A percentile compares a stretch with the other conserved stretches of the same genome.
These are phyloP conservation scores for Lactarius tabidus DNA, from an alignment of 768 basidiomycete genomes.

Conservation along the genomic window DNA sequence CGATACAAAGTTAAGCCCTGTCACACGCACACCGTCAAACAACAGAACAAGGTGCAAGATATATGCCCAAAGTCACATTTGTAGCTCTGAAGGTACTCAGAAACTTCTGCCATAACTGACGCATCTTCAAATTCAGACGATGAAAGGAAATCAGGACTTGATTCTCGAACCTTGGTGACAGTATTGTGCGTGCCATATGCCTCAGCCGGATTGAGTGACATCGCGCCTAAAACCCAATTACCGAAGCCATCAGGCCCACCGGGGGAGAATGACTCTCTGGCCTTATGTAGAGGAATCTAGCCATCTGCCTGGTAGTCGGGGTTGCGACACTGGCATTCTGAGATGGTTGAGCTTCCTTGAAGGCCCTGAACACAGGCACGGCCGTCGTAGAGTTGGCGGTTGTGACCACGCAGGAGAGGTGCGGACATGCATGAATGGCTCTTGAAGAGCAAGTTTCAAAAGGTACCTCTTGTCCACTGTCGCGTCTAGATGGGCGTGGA, in stretches of 20 bases:
- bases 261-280: constrained; percentile 52
- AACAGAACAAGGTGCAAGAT: not conserved
- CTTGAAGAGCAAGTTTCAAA: constrained; percentile 49
- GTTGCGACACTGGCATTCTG: constrained; percentile 36
- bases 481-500: constrained; percentile 75
- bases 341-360: constrained; percentile 36
- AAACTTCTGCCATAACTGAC: constrained; percentile 77
- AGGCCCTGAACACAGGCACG: constrained; percentile 51
- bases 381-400: constrained; percentile 39
- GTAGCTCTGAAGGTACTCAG: constrained; percentile 48
- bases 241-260: constrained; percentile 71
- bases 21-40: not conserved
- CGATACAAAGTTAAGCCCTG: constrained; percentile 42
- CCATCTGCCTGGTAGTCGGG: constrained; percentile 39
- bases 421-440: constrained; percentile 60
- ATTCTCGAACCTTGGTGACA: constrained; percentile 47
- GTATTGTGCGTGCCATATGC: constrained; percentile 74
- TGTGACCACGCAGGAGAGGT: constrained; percentile 39
- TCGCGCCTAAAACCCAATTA: constrained; percentile 52
- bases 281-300: constrained; percentile 56
- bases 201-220: constrained; percentile 69
- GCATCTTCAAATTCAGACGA: not conserved
- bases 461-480: constrained; percentile 55
- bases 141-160: not conserved
- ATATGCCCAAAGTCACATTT: constrained; percentile 35